phyloP scores from a whole-genome alignment of 1,284 basidiomycete species.

The Termitomyces sp. region DNA sequence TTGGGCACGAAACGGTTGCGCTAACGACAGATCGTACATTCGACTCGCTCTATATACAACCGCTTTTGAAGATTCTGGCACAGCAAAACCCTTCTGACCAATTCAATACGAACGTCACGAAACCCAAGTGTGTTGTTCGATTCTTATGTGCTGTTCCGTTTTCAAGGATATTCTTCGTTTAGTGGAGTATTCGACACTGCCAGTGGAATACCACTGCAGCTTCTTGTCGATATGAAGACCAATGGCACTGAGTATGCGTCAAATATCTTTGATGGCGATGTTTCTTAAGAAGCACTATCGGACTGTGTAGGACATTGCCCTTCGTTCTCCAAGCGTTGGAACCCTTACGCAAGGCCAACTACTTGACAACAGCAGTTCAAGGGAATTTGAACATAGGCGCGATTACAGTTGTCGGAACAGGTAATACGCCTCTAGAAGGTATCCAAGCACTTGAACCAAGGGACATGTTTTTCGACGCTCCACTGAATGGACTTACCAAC shows the following conservation, averaged over 20 bases:
- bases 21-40: slow-evolving; percentile 30
- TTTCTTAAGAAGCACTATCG: background rate
- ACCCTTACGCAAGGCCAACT: slow-evolving; percentile 41
- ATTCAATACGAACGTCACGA: slow-evolving; percentile 38
- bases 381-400: slow-evolving; percentile 34
- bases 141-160: background rate
- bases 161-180: background rate
- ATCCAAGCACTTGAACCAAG: slow-evolving; percentile 42
- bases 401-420: slow-evolving; percentile 48
- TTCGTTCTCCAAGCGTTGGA: slow-evolving; percentile 42
- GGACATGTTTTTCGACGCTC: slow-evolving; percentile 53
- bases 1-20: slow-evolving; percentile 43
- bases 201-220: slow-evolving; percentile 37
- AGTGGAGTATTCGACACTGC: slow-evolving; percentile 48
- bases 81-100: slow-evolving; percentile 39
- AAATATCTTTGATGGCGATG: background rate
- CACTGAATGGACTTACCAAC: slow-evolving; percentile 36
- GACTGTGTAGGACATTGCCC: slow-evolving; percentile 36
- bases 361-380: slow-evolving; percentile 44
- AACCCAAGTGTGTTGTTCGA: slow-evolving; percentile 34
- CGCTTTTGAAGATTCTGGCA: slow-evolving; percentile 38
- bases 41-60: slow-evolving; percentile 45
- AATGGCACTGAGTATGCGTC: slow-evolving; percentile 40
- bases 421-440: slow-evolving; percentile 49
- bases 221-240: slow-evolving; percentile 51